phyloP scores from a whole-genome alignment of 2,329 filamentous ascomycete species.

The Ploettnerulaceae sp. region DNA sequence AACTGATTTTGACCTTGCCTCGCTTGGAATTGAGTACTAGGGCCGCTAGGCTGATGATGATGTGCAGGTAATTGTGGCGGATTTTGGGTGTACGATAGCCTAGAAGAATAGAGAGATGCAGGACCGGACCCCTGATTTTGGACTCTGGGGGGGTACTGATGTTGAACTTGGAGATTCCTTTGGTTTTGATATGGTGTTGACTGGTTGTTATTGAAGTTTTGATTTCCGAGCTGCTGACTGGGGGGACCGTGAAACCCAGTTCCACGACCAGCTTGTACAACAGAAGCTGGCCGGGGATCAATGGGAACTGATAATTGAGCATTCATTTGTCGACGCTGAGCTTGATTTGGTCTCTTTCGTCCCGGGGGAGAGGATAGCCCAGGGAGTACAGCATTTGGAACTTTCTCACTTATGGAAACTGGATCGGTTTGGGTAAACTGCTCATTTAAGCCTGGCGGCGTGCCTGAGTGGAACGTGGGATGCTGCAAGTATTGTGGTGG shows the following conservation, averaged over 20 bases:
- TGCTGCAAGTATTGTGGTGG: conserved; percentile 17
- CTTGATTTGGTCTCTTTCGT: conserved; percentile 54
- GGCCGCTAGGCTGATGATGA: conserved; percentile 15
- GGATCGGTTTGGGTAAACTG: neutral
- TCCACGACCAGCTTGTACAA: conserved; percentile 29
- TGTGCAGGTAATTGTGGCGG: conserved; percentile 35
- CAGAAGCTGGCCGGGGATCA: conserved; percentile 39
- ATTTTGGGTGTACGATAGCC: conserved; percentile 14
- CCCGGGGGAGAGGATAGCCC: conserved; percentile 8
- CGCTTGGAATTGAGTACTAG: conserved; percentile 14
- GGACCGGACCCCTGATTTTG: conserved; percentile 16
- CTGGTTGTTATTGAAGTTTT: neutral
- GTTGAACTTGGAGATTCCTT: conserved; percentile 15
- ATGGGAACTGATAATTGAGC: conserved; percentile 54
- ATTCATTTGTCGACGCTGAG: conserved; percentile 58
- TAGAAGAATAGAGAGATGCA: conserved; percentile 21
- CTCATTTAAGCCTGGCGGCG: neutral
- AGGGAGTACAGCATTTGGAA: neutral
- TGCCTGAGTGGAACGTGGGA: conserved; percentile 18
- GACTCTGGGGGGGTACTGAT: conserved; percentile 22
- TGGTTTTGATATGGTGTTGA: conserved; percentile 17
- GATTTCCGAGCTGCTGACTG: conserved; percentile 1
- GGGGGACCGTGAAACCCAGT: conserved; percentile 8
- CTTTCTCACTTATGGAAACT: neutral
- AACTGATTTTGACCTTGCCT: conserved; percentile 11